These are phyloP conservation scores for Penicillium verhagenii DNA, from an alignment of 495 filamentous ascomycete species.

Conservation along the genomic window DNA sequence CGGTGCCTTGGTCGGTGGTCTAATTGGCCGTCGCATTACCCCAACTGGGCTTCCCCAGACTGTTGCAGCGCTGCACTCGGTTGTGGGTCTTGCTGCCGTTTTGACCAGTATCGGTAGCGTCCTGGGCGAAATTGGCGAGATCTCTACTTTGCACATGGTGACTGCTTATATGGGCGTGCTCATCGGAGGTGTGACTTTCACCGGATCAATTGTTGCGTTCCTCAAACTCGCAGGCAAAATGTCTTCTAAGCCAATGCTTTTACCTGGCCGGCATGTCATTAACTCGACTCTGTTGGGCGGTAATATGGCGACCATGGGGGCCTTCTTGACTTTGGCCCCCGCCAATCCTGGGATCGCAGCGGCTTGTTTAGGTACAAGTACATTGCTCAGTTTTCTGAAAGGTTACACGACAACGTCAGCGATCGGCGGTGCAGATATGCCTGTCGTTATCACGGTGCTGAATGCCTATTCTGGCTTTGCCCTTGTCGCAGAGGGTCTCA, in stretches of 20 bases:
- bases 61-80: constrained; percentile 76
- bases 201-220: constrained; percentile 78
- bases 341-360: constrained; percentile 71
- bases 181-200: constrained; percentile 80
- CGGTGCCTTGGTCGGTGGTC: constrained; percentile 58
- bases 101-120: constrained; percentile 80
- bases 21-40: constrained; percentile 80
- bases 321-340: constrained; percentile 73
- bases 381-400: constrained; percentile 73
- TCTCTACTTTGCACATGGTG: constrained; percentile 72
- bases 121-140: constrained; percentile 62
- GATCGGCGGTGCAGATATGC: constrained; percentile 86
- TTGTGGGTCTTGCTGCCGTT: constrained; percentile 78
- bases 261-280: constrained; percentile 67
- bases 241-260: constrained; percentile 66
- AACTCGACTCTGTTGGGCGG: constrained; percentile 68
- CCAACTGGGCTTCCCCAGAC: constrained; percentile 80
- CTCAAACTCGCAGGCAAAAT: constrained; percentile 75
- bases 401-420: constrained; percentile 79
- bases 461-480: constrained; percentile 87
- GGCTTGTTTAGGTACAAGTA: constrained; percentile 68
- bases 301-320: constrained; percentile 75
- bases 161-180: constrained; percentile 77
- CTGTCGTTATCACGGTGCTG: constrained; percentile 80
- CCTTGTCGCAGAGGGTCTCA: constrained; percentile 78